Conservation (phyloP, 305 asterid genomes). For the Coffea humblotiana region DNA sequence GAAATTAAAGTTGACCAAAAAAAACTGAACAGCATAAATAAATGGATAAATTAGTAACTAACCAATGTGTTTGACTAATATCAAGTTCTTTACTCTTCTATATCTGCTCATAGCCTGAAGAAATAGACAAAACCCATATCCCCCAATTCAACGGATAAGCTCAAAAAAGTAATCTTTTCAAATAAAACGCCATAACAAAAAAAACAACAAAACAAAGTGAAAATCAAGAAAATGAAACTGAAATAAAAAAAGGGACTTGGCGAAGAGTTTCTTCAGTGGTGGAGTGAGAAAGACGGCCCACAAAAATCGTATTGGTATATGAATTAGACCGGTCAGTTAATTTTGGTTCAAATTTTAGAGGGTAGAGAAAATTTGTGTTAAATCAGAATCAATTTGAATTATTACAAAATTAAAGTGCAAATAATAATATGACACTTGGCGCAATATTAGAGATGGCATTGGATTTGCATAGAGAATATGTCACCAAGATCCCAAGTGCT, state of each 20-base stretch:
- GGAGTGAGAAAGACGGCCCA: slow-evolving; percentile 74
- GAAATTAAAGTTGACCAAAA: background rate
- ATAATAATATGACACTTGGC: too few species aligned
- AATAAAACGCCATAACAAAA: background rate
- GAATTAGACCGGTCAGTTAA: too few species aligned
- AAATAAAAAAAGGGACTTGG: slow-evolving; percentile 37
- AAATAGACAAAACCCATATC: slow-evolving; percentile 11
- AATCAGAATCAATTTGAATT: too few species aligned
- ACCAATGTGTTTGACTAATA: slow-evolving; percentile 90
- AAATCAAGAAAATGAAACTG: background rate
- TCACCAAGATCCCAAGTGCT: too few species aligned
- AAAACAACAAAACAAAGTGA: background rate
- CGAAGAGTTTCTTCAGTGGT: slow-evolving; percentile 78
- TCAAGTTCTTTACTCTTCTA: slow-evolving; percentile 76
- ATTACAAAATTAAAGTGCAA: too few species aligned
- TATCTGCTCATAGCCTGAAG: slow-evolving; percentile 72
- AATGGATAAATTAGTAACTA: slow-evolving; percentile 6
- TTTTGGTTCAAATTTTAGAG: too few species aligned
- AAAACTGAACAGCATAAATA: background rate
- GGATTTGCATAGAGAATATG: too few species aligned
- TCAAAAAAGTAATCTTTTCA: background rate
- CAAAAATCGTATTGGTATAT: slow-evolving; percentile 86
- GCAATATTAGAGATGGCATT: too few species aligned
- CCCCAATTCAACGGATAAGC: background rate
- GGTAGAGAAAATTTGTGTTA: too few species aligned